phyloP scores from a whole-genome alignment of 176 grass and related monocot genomes.

The Carex parvula region DNA sequence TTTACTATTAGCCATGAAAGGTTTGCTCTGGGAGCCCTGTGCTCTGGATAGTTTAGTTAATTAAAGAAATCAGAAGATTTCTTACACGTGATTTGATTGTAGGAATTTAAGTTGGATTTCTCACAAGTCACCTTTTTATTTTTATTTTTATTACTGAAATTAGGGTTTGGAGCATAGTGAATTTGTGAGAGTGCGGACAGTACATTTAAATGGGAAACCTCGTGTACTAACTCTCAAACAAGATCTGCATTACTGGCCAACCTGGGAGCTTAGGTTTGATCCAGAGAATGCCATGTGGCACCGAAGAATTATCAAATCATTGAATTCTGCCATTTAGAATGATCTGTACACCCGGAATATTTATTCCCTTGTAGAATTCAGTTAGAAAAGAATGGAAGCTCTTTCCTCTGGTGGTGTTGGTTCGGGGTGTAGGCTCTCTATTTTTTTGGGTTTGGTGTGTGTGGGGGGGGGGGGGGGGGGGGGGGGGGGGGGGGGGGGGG shows the following conservation, averaged over 20 bases:
- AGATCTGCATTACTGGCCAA: conserved; percentile 98
- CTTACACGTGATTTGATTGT: neutral
- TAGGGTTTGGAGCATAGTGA: conserved; percentile 88
- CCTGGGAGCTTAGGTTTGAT: conserved; percentile 92
- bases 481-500: neutral
- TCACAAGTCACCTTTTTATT: neutral
- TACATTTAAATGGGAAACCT: conserved; percentile 95
- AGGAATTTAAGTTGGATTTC: neutral
- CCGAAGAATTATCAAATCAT: conserved; percentile 71
- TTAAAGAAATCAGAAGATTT: neutral
- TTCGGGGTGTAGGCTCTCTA: neutral
- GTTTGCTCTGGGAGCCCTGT: neutral
- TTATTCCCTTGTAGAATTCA: neutral
- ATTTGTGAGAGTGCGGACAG: conserved; percentile 89
- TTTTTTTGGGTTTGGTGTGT: neutral
- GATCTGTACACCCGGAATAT: neutral
- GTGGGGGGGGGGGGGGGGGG: neutral
- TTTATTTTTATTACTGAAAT: neutral
- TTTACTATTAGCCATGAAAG: neutral
- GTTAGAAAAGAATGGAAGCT: neutral
- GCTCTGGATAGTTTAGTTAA: neutral
- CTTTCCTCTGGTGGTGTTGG: neutral
- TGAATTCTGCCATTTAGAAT: conserved; percentile 37
- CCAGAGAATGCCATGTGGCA: conserved; percentile 78
- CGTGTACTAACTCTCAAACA: conserved; percentile 89